These are phyloP conservation scores for Heliosperma pusillum DNA, from an alignment of 148 eudicot species.

Conservation along the genomic window DNA sequence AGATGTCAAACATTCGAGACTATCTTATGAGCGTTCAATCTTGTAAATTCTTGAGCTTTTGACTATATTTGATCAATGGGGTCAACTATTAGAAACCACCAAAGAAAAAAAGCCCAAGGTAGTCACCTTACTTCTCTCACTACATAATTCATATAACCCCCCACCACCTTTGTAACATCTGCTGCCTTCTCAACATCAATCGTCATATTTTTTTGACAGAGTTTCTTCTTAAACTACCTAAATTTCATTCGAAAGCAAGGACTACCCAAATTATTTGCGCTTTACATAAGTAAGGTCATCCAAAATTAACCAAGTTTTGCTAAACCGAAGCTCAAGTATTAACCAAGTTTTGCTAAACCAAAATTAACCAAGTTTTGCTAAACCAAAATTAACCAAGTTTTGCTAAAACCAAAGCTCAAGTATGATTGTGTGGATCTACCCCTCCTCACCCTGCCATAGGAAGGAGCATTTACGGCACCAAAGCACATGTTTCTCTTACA, in stretches of 20 bases:
- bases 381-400: no score
- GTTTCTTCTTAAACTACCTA: neutral
- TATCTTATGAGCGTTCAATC: no score
- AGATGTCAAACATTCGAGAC: neutral
- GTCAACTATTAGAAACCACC: neutral
- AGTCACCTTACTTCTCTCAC: neutral
- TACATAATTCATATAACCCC: neutral
- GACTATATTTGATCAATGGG: neutral
- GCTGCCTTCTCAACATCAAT: neutral
- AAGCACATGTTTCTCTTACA: neutral
- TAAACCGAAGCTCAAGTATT: neutral
- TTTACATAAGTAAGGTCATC: neutral
- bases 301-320: neutral
- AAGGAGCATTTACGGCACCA: neutral
- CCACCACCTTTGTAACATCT: neutral
- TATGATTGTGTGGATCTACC: neutral
- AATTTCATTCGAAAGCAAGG: neutral
- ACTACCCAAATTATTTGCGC: neutral
- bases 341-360: neutral
- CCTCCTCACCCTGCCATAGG: neutral
- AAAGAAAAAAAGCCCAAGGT: neutral
- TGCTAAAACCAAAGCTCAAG: neutral
- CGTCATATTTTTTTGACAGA: neutral
- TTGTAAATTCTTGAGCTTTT: neutral
- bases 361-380: neutral